Evolutionary conservation across 2,329 filamentous ascomycete species (phyloP).

Genomic region (Lachnellula suecica): DNA sequence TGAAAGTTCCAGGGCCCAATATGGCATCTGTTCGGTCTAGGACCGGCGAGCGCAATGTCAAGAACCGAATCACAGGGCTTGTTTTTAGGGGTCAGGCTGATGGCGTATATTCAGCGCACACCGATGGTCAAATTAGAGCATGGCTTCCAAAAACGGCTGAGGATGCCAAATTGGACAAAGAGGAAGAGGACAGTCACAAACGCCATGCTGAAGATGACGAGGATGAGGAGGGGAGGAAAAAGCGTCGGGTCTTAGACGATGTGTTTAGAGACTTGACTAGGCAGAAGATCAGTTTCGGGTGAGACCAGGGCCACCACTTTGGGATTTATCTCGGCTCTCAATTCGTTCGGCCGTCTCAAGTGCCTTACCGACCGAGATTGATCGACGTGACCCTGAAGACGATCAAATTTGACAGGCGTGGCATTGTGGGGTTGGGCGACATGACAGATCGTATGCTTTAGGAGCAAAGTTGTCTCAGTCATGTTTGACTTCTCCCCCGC

Average conservation of each 20-base stretch:
- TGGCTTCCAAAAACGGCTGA: slow-evolving; percentile 67
- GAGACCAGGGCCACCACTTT: neutral
- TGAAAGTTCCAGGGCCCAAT: slow-evolving; percentile 63
- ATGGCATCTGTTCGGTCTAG: slow-evolving; percentile 45
- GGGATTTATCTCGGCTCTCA: neutral
- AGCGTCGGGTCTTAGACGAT: slow-evolving; percentile 76
- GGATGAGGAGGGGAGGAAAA: slow-evolving; percentile 58
- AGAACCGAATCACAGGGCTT: slow-evolving; percentile 70
- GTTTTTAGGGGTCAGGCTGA: slow-evolving; percentile 70
- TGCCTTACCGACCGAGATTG: neutral
- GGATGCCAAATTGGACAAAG: slow-evolving; percentile 48
- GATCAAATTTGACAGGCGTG: slow-evolving; percentile 1
- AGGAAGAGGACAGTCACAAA: slow-evolving; percentile 35
- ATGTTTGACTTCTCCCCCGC: neutral
- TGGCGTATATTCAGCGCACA: slow-evolving; percentile 76
- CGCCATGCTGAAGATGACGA: slow-evolving; percentile 45
- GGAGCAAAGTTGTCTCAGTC: neutral
- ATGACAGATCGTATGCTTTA: neutral
- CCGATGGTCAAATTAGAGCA: slow-evolving; percentile 78
- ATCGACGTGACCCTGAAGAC: neutral
- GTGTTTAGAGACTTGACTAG: slow-evolving; percentile 77
- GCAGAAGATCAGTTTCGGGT: slow-evolving; percentile 63
- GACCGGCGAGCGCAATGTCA: slow-evolving; percentile 56
- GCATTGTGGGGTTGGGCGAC: neutral
- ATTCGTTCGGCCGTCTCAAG: neutral